Evolutionary conservation across 2,329 filamentous ascomycete species (phyloP).

Genomic region (Pseudogymnoascus sp.): DNA sequence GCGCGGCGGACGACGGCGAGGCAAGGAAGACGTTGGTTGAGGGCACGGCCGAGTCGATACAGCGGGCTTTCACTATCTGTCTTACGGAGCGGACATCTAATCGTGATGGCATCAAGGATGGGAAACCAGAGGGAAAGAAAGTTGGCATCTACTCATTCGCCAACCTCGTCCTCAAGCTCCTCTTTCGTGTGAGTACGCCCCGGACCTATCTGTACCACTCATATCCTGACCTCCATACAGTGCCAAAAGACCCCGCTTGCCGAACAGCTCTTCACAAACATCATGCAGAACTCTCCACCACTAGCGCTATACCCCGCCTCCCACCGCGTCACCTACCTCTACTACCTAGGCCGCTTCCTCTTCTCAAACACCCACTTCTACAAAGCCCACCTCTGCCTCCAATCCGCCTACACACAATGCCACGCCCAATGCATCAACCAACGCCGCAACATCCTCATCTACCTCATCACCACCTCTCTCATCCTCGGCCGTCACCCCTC

Average conservation of each 20-base stretch:
- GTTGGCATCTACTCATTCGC: conserved; percentile 85
- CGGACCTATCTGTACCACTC: background rate
- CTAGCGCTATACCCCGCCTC: conserved; percentile 73
- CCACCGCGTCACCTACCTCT: conserved; percentile 85
- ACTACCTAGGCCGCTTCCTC: conserved; percentile 86
- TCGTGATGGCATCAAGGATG: conserved; percentile 44
- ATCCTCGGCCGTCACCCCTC: conserved; percentile 79
- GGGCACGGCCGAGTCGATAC: conserved; percentile 77
- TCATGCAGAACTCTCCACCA: conserved; percentile 73
- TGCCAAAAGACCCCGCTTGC: conserved; percentile 76
- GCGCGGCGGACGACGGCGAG: conserved; percentile 43
- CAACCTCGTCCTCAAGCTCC: conserved; percentile 78
- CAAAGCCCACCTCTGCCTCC: conserved; percentile 64
- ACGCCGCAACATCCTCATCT: conserved; percentile 70
- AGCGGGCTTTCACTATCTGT: conserved; percentile 85
- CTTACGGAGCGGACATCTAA: conserved; percentile 69
- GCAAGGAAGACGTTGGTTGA: conserved; percentile 74
- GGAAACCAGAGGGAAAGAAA: conserved; percentile 73
- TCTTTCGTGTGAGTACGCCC: conserved; percentile 61
- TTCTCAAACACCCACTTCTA: conserved; percentile 78
- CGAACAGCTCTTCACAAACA: conserved; percentile 82
- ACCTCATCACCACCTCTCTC: conserved; percentile 74
- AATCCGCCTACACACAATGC: conserved; percentile 74
- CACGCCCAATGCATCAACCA: conserved; percentile 66
- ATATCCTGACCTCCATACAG: conserved; percentile 28